phyloP scores from a whole-genome alignment of 2,329 filamentous ascomycete genomes.

The Beauveria australis region DNA sequence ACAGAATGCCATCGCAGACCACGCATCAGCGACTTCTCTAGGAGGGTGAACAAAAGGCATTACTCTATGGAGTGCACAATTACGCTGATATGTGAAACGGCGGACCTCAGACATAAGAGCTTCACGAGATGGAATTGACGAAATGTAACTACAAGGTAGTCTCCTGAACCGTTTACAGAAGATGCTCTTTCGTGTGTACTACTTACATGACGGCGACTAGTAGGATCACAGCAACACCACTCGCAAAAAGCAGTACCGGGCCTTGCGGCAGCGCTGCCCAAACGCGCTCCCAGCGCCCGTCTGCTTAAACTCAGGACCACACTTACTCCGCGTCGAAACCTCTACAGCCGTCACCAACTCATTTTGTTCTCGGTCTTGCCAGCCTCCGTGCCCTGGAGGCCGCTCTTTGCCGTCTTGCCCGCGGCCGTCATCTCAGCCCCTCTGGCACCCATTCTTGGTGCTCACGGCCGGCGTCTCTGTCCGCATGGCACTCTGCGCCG shows the following conservation, averaged over 20 bases:
- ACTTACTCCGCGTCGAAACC: conserved; percentile 31
- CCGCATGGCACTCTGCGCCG: background rate
- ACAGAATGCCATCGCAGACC: no score
- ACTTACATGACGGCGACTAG: conserved; percentile 2
- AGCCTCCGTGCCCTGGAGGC: background rate
- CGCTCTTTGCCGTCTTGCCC: background rate
- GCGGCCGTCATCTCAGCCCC: no score
- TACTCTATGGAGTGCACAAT: background rate
- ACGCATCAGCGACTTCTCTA: no score
- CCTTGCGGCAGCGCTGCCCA: conserved; percentile 33
- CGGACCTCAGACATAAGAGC: background rate
- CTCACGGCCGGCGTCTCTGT: background rate
- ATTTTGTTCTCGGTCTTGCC: background rate
- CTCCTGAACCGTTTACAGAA: background rate
- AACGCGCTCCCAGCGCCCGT: conserved; percentile 34
- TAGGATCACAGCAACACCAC: conserved; percentile 31
- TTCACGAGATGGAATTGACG: background rate
- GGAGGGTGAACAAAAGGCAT: no score
- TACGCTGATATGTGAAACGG: background rate
- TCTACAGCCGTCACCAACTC: background rate
- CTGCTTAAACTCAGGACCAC: conserved; percentile 30
- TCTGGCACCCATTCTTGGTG: no score
- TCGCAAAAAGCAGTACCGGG: conserved; percentile 27
- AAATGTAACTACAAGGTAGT: background rate
- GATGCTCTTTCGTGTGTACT: background rate